phyloP scores from a whole-genome alignment of 2,329 filamentous ascomycete species.

The Ophiostoma novo-ulmi region DNA sequence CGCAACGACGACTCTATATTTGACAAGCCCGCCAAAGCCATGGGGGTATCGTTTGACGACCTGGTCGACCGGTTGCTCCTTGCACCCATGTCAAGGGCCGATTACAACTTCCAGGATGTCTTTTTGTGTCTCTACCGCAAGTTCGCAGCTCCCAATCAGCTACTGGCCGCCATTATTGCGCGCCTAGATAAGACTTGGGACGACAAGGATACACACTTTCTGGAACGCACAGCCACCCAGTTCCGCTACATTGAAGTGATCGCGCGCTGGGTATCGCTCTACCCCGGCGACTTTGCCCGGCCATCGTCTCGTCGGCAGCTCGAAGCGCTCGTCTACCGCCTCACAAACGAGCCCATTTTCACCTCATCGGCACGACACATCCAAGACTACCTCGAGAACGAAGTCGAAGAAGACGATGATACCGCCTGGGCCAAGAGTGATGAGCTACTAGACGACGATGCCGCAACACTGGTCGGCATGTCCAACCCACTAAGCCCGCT shows the following conservation, averaged over 20 bases:
- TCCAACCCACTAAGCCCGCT: background rate
- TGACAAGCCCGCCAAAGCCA: conserved; percentile 47
- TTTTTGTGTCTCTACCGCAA: conserved; percentile 93
- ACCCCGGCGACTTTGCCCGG: conserved; percentile 89
- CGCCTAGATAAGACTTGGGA: conserved; percentile 67
- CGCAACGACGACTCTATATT: conserved; percentile 60
- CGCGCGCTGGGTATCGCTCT: conserved; percentile 81
- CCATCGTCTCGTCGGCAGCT: conserved; percentile 66
- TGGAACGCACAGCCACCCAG: conserved; percentile 75
- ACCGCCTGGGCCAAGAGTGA: conserved; percentile 87
- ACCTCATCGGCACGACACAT: conserved; percentile 82
- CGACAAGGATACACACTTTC: conserved; percentile 60
- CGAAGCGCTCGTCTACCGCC: conserved; percentile 65
- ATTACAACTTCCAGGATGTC: conserved; percentile 79
- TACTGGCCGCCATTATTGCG: conserved; percentile 72
- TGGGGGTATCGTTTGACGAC: conserved; percentile 59
- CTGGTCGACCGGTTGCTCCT: conserved; percentile 82
- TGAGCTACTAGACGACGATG: conserved; percentile 40
- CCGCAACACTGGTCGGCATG: conserved; percentile 11
- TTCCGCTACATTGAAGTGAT: conserved; percentile 77
- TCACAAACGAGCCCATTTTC: conserved; percentile 77
- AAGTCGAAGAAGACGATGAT: conserved; percentile 80
- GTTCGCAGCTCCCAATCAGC: conserved; percentile 74
- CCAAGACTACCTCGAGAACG: conserved; percentile 65
- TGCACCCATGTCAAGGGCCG: conserved; percentile 76